These are phyloP conservation scores for Oldenlandia corymbosa DNA, from an alignment of 257 asterid genomes.

Conservation along the genomic window DNA sequence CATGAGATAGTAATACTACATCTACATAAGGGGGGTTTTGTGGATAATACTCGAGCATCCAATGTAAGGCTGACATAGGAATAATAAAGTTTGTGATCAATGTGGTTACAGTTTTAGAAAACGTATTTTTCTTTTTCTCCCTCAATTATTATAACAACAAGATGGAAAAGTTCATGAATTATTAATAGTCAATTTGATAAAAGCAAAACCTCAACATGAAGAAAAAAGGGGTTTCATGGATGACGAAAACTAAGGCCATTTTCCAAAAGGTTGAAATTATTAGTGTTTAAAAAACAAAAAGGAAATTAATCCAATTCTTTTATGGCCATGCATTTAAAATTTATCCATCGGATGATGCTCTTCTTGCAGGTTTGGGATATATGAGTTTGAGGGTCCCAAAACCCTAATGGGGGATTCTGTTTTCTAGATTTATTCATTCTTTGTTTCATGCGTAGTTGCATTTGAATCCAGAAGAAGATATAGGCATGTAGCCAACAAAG, in stretches of 20 bases:
- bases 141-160: neutral
- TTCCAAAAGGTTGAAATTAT: constrained; percentile 28
- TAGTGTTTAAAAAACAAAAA: constrained; percentile 18
- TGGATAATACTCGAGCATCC: constrained; percentile 4
- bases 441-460: neutral
- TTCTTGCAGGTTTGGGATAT: constrained; percentile 31
- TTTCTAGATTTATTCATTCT: constrained; percentile 15
- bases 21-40: constrained; percentile 4
- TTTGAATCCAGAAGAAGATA: constrained; percentile 2
- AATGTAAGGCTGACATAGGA: constrained; percentile 12
- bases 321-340: too few relatives aligned
- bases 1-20: constrained; percentile 1
- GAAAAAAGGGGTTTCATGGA: constrained; percentile 2
- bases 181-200: constrained; percentile 28
- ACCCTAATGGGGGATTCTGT: constrained; percentile 1
- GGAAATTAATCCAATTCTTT: too few relatives aligned
- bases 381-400: constrained; percentile 34
- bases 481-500: too few relatives aligned
- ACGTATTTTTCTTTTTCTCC: constrained; percentile 3
- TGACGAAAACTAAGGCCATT: constrained; percentile 54
- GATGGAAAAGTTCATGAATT: constrained; percentile 5
- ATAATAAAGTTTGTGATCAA: constrained; percentile 18
- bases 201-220: neutral
- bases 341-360: too few relatives aligned
- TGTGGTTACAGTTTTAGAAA: neutral